Evolutionary conservation across 2,329 filamentous ascomycete species (phyloP), one percentile per base, ranked within the genome.

Genomic region (Calonectria henricotiae): DNA sequence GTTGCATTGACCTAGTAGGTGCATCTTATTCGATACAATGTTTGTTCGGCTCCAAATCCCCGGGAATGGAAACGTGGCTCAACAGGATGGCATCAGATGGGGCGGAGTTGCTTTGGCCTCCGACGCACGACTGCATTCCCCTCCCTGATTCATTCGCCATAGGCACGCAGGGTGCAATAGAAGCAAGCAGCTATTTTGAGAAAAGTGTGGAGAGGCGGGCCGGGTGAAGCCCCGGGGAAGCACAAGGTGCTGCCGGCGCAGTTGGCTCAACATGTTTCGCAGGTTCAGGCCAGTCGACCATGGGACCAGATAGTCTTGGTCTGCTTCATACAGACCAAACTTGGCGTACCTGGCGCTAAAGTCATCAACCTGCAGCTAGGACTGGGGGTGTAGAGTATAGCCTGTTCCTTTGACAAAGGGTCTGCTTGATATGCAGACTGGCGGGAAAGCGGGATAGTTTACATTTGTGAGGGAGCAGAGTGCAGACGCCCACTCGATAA

Each of bases 321-420:
- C 65, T 63, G 58, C 67, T 70, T 73, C 58, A 55, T 70, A 69
- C 67, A 71, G 74, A 20, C 60, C 49, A 58, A 67, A 60, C 61
- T 62, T 41, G 62, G 44, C 25, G 75, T 76, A 68, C 75, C 75
- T 77, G 70, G 70, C 75, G 74, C 75, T 75, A 77, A 70, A 47
- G 51, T 64, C 49, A 20, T 60, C 61, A 35, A 46, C 47, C 68
- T 74, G 74, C 69, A 74, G 64, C 69, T 60, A 63, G 37, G 63
- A 63, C 74, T 71, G 69, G 68, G 54, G 67, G 51, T 69, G n/a
- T 55, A 61, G 23, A 51, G 30, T 43, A 61, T 58, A 44, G 44
- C 46, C 58, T 54, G 51, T 73, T 65, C 61, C 54, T 25, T 58
- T 63, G 62, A 43, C 55, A 55, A 70, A 62, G 49, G 54, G 49